Evolutionary conservation across 2,329 filamentous ascomycete species (phyloP).

Genomic region (Ascochyta clinopodiicola): DNA sequence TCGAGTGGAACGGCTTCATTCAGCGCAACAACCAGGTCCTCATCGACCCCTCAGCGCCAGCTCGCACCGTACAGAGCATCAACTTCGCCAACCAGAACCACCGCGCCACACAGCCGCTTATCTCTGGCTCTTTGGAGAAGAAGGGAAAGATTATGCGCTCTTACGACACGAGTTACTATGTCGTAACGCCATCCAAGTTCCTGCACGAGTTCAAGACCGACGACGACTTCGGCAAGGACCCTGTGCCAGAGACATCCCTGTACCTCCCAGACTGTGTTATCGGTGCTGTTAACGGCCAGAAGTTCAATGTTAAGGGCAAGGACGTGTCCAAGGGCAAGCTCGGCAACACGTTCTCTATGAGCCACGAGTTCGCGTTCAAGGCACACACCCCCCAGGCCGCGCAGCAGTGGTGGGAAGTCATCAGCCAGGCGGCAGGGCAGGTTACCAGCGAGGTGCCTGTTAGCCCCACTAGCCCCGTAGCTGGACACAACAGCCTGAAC

Average conservation of each 20-base stretch:
- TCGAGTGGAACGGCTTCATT: conserved; percentile 90
- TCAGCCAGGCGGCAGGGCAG: conserved; percentile 66
- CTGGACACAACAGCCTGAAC: conserved; percentile 28
- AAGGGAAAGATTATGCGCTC: conserved; percentile 87
- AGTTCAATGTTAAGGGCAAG: conserved; percentile 96
- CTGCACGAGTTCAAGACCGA: conserved; percentile 96
- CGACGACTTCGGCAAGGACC: conserved; percentile 75
- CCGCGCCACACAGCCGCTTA: conserved; percentile 76
- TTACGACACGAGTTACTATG: conserved; percentile 85
- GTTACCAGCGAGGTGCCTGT: conserved; percentile 51
- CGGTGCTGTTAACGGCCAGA: conserved; percentile 73
- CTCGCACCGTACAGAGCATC: conserved; percentile 76
- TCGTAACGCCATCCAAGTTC: conserved; percentile 85
- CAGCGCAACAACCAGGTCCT: conserved; percentile 73
- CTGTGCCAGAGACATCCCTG: conserved; percentile 83
- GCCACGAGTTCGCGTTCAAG: conserved; percentile 84
- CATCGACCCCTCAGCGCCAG: conserved; percentile 76
- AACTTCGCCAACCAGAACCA: conserved; percentile 91
- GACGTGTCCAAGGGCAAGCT: conserved; percentile 80
- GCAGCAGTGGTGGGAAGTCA: conserved; percentile 81
- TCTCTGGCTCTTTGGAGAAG: conserved; percentile 87
- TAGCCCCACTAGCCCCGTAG: conserved; percentile 47
- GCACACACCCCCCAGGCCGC: conserved; percentile 82
- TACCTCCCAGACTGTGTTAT: conserved; percentile 91
- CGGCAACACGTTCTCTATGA: conserved; percentile 79